Evolutionary conservation across 169 alveolate species (phyloP).

Genomic region (Plasmodium blacklocki): DNA sequence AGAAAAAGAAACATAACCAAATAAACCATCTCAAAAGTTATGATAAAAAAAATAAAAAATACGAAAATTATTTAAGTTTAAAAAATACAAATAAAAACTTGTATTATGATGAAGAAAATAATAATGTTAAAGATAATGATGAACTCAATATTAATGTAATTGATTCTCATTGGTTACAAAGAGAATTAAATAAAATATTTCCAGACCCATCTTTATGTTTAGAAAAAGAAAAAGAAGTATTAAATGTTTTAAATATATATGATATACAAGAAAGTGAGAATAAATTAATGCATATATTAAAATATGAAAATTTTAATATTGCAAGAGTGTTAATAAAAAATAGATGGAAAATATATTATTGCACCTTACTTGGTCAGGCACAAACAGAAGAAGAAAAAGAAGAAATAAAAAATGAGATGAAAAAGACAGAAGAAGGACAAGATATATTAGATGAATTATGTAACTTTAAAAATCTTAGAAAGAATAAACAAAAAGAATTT

Average conservation of each 20-base stretch:
- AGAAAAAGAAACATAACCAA: constrained; percentile 21
- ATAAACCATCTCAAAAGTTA: constrained; percentile 14
- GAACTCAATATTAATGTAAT: constrained; percentile 86
- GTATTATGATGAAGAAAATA: background rate
- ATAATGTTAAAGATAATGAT: constrained; percentile 16
- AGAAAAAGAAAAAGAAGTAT: constrained; percentile 92
- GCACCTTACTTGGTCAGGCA: constrained; percentile 95
- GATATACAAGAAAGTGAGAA: constrained; percentile 97
- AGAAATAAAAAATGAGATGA: constrained; percentile 87
- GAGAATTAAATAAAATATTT: constrained; percentile 90
- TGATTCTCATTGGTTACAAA: constrained; percentile 97
- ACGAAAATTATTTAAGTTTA: constrained; percentile 52
- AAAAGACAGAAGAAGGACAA: constrained; percentile 88
- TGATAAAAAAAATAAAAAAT: constrained; percentile 79
- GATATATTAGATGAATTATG: constrained; percentile 90
- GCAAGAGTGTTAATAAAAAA: constrained; percentile 90
- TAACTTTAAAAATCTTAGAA: constrained; percentile 78
- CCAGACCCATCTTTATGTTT: constrained; percentile 89
- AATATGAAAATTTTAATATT: constrained; percentile 94
- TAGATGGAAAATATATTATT: constrained; percentile 93
- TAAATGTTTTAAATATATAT: constrained; percentile 82
- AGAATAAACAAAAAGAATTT: constrained; percentile 86
- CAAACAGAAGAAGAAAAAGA: constrained; percentile 93
- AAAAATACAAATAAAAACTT: constrained; percentile 60
- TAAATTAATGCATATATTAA: constrained; percentile 89